phyloP scores from a whole-genome alignment of 2,329 filamentous ascomycete species.

The Claviceps citrina region DNA sequence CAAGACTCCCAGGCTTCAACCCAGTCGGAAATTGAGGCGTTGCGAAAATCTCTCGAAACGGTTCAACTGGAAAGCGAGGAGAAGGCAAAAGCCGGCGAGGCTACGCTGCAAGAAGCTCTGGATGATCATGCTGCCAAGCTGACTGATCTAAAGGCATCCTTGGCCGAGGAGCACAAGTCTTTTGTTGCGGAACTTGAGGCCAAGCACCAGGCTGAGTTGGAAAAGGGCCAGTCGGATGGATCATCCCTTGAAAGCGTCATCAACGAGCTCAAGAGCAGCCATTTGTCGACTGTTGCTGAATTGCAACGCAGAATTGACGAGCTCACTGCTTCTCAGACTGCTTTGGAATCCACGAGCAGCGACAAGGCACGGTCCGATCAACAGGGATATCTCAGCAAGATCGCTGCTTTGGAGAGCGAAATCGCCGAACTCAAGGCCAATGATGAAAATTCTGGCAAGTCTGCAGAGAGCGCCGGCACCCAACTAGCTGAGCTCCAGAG shows the following conservation, averaged over 20 bases:
- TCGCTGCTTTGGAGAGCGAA: constrained; percentile 36
- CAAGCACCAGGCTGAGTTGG: constrained; percentile 36
- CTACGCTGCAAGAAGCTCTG: constrained; percentile 21
- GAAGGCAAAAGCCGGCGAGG: constrained; percentile 19
- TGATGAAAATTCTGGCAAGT: constrained; percentile 29
- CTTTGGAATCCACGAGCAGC: constrained; percentile 29
- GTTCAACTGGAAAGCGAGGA: constrained; percentile 20
- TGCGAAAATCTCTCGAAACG: constrained; percentile 36
- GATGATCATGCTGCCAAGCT: constrained; percentile 36
- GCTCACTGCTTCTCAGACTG: constrained; percentile 30
- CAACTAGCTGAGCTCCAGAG: constrained; percentile 25
- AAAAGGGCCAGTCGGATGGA: constrained; percentile 28
- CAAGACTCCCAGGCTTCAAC: constrained; percentile 32
- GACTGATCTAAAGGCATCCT: constrained; percentile 31
- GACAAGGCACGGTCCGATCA: constrained; percentile 29
- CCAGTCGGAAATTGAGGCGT: constrained; percentile 29
- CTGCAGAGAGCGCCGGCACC: constrained; percentile 23
- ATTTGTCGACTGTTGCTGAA: constrained; percentile 31
- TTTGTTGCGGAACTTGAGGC: constrained; percentile 33
- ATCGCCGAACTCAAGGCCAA: constrained; percentile 34
- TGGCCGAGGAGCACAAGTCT: constrained; percentile 35
- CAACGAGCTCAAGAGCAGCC: constrained; percentile 32
- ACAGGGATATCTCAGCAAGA: constrained; percentile 28
- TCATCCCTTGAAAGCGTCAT: constrained; percentile 34
- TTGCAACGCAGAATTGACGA: constrained; percentile 42